A percentile compares a stretch with the other conserved stretches of the same genome.
These are phyloP conservation scores for Saccharomycopsis sp. DNA, from an alignment of 805 yeast genomes.

Conservation along the genomic window DNA sequence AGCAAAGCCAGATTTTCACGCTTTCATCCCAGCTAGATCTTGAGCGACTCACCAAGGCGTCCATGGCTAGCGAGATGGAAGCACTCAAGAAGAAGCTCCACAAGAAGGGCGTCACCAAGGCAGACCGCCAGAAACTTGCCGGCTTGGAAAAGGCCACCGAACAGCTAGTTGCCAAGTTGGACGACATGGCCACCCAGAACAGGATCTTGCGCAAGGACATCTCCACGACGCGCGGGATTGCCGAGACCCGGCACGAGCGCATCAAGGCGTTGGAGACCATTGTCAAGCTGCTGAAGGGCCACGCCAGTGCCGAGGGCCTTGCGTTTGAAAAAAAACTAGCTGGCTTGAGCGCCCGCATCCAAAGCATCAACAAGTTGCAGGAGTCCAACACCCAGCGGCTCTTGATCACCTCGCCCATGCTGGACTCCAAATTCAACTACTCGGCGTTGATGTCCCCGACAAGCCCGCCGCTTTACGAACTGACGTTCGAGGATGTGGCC, in stretches of 20 bases:
- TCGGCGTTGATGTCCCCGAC: constrained; percentile 4
- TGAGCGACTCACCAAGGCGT: constrained; percentile 18
- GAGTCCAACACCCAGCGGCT: not conserved
- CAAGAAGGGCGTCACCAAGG: constrained; percentile 23
- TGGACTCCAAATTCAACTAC: constrained; percentile 1
- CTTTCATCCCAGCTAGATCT: constrained; percentile 18
- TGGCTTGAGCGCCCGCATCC: constrained; percentile 25
- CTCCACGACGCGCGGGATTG: constrained; percentile 43
- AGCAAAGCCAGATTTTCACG: constrained; percentile 11
- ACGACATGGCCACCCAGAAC: constrained; percentile 57
- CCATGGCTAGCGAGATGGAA: constrained; percentile 36
- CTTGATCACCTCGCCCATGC: not conserved
- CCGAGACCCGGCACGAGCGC: constrained; percentile 47
- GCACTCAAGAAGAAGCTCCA: constrained; percentile 30
- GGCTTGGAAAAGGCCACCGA: constrained; percentile 50
- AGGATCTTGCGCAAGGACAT: constrained; percentile 47
- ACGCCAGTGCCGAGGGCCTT: constrained; percentile 39
- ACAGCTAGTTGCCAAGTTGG: constrained; percentile 47
- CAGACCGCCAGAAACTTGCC: constrained; percentile 40
- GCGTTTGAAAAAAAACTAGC: constrained; percentile 39
- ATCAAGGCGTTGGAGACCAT: constrained; percentile 45
- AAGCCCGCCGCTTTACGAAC: not conserved
- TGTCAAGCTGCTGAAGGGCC: constrained; percentile 41
- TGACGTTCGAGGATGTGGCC: constrained; percentile 1
- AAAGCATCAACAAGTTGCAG: constrained; percentile 22